Evolutionary conservation across 768 basidiomycete genomes (phyloP).

Genomic region (Ramaria sp.): DNA sequence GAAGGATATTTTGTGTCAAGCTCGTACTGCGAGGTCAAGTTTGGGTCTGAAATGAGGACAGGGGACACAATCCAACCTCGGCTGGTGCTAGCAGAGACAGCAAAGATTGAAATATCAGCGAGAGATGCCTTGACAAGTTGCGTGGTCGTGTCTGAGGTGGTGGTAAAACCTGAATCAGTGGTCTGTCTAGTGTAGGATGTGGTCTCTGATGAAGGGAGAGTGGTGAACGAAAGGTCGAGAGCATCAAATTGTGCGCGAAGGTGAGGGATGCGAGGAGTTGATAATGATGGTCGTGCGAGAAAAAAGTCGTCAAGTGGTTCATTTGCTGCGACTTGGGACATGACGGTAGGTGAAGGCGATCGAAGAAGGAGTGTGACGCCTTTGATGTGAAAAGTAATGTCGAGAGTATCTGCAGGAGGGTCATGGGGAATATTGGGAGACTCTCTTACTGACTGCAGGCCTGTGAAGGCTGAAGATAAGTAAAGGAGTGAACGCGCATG

Average conservation of each 20-base stretch:
- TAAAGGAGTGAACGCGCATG: constrained; percentile 1
- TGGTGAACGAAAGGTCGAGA: background rate
- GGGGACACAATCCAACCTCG: background rate
- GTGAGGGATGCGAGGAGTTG: background rate
- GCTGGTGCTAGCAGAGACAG: background rate
- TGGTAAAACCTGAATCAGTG: background rate
- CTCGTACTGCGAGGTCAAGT: constrained; percentile 48
- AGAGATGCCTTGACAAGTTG: background rate
- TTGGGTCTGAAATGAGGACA: constrained; percentile 57
- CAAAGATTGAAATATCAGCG: background rate
- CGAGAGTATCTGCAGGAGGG: background rate
- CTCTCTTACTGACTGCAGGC: background rate
- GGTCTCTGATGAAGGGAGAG: background rate
- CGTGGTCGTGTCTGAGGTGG: background rate
- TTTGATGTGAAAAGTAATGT: background rate
- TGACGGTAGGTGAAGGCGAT: background rate
- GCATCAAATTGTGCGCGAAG: constrained; percentile 2
- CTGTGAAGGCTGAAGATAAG: background rate
- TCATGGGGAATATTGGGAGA: background rate
- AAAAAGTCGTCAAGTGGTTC: background rate
- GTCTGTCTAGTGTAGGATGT: background rate
- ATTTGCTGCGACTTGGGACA: background rate
- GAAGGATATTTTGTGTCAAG: constrained; percentile 29
- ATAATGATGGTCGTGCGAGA: background rate
- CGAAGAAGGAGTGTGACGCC: background rate